Percentiles rank a stretch among this genome's conserved stretches.
These are phyloP conservation scores for Coniochaeta pulveracea DNA, from an alignment of 2,329 filamentous ascomycete species.

Conservation along the genomic window DNA sequence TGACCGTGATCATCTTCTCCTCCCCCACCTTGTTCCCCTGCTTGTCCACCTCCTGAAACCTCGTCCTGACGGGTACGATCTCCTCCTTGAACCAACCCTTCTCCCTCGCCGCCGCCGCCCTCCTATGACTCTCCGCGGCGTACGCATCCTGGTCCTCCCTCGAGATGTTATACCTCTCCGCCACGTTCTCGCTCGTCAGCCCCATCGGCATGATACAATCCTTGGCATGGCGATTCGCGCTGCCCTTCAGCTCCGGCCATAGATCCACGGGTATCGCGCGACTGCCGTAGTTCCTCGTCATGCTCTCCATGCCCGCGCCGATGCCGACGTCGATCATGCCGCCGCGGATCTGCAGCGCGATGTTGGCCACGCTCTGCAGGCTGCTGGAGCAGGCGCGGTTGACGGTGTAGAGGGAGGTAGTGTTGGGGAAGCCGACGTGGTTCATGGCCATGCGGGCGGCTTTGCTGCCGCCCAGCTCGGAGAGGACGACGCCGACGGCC, in stretches of 20 bases:
- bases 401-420: slow-evolving; percentile 71
- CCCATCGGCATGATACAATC: slow-evolving; percentile 97
- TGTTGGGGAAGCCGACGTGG: slow-evolving; percentile 65
- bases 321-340: slow-evolving; percentile 66
- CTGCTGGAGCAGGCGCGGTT: slow-evolving; percentile 80
- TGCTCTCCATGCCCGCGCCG: slow-evolving; percentile 89
- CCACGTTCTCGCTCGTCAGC: slow-evolving; percentile 80
- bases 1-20: slow-evolving; percentile 53
- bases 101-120: slow-evolving; percentile 59
- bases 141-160: slow-evolving; percentile 75
- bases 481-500: slow-evolving; percentile 78
- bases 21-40: slow-evolving; percentile 42
- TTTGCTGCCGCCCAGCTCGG: slow-evolving; percentile 83
- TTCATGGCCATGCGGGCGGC: slow-evolving; percentile 84
- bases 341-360: slow-evolving; percentile 65
- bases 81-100: slow-evolving; percentile 64
- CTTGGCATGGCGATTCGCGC: slow-evolving; percentile 44
- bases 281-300: slow-evolving; percentile 83
- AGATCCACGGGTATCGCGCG: slow-evolving; percentile 74
- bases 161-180: slow-evolving; percentile 60
- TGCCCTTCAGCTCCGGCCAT: slow-evolving; percentile 63
- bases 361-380: slow-evolving; percentile 62
- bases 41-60: slow-evolving; percentile 53
- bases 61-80: slow-evolving; percentile 69
- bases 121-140: slow-evolving; percentile 61